phyloP scores from a whole-genome alignment of 2,329 filamentous ascomycete species.

The Rhynchosporium secalis region DNA sequence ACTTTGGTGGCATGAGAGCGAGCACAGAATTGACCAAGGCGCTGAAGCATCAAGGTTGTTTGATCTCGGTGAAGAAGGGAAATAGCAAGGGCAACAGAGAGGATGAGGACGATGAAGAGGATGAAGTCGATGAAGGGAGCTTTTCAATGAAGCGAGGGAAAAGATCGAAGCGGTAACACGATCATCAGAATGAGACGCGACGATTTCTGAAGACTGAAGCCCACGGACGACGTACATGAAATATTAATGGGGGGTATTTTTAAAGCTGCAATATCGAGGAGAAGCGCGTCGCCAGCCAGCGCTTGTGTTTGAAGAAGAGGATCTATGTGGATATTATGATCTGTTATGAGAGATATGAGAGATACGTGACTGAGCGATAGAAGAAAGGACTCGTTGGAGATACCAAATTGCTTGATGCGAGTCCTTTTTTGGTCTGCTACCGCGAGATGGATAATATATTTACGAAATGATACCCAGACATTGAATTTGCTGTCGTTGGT shows the following conservation, averaged over 20 bases:
- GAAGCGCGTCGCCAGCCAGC: neutral
- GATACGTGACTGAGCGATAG: neutral
- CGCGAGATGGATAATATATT: conserved; percentile 2
- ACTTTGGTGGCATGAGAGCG: conserved; percentile 81
- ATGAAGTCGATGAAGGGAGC: conserved; percentile 11
- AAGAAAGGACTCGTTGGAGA: conserved; percentile 7
- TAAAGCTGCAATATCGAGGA: neutral
- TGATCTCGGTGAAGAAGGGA: conserved; percentile 85
- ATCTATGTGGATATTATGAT: conserved; percentile 9
- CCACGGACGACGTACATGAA: neutral
- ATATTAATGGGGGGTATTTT: conserved; percentile 9
- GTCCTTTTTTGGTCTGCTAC: conserved; percentile 1
- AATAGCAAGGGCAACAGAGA: conserved; percentile 58
- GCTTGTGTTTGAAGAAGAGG: neutral
- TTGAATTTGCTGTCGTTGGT: conserved; percentile 14
- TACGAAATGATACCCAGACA: conserved; percentile 22
- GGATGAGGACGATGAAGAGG: conserved; percentile 17
- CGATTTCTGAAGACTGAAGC: neutral
- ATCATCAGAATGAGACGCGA: neutral
- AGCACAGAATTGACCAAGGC: conserved; percentile 73
- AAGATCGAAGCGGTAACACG: conserved; percentile 23
- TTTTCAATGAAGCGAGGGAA: conserved; percentile 21
- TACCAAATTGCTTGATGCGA: neutral
- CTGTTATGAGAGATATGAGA: neutral
- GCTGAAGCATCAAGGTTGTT: conserved; percentile 76